Conservation (phyloP, 2,329 filamentous ascomycete species). For the Paraphoma chrysanthemicola region DNA sequence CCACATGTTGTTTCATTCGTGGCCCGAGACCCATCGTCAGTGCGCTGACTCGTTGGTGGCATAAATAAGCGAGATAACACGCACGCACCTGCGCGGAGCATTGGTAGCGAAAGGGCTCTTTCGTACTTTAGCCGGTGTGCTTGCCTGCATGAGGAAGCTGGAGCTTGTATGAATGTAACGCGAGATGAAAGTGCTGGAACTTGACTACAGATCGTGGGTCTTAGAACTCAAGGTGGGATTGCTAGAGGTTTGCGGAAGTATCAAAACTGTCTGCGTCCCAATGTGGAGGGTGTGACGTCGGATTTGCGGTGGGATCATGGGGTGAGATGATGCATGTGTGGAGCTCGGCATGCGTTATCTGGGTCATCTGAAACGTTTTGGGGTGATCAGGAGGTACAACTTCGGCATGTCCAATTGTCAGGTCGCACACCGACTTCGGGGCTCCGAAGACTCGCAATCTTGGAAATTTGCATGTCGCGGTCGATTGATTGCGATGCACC, state of each 20-base stretch:
- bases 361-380: background rate
- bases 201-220: background rate
- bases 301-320: background rate
- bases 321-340: background rate
- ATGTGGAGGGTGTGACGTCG: conserved; percentile 1
- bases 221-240: background rate
- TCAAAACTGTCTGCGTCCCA: background rate
- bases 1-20: conserved; percentile 3
- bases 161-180: background rate
- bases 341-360: background rate
- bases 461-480: background rate
- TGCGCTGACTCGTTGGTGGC: background rate
- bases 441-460: background rate
- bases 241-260: background rate
- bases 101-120: background rate
- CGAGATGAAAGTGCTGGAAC: background rate
- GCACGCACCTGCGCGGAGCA: background rate
- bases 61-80: background rate
- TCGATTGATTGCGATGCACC: background rate
- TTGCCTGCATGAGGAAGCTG: background rate
- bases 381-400: background rate
- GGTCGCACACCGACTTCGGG: background rate
- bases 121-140: background rate
- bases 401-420: background rate
- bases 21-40: background rate